Evolutionary conservation across 257 asterid species (phyloP).

Genomic region (Salvia splendens): DNA sequence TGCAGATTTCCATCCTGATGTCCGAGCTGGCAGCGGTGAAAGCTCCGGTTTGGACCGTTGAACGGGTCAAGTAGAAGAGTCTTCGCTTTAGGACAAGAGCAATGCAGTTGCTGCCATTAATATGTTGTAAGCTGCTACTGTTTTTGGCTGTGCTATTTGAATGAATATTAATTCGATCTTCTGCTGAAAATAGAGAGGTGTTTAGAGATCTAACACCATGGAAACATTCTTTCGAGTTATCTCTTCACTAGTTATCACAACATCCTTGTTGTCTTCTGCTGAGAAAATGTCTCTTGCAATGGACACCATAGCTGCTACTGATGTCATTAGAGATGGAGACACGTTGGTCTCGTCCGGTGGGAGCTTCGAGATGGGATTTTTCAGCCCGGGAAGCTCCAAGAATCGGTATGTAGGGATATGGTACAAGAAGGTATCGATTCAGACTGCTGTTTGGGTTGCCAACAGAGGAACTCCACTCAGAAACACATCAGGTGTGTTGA

Average conservation of each 20-base stretch:
- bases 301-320: slow-evolving; percentile 18
- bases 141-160: not conserved
- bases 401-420: slow-evolving; percentile 29
- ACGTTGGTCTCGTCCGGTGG: slow-evolving; percentile 17
- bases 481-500: slow-evolving; percentile 16
- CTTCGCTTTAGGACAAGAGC: not conserved
- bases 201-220: slow-evolving; percentile 22
- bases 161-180: not conserved
- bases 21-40: not conserved
- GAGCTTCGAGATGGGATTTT: slow-evolving; percentile 20
- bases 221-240: not conserved
- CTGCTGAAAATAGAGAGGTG: not conserved
- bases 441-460: slow-evolving; percentile 21
- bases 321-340: slow-evolving; percentile 21
- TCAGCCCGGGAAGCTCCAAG: slow-evolving; percentile 22
- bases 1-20: not conserved
- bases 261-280: not conserved
- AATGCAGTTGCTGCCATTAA: not conserved
- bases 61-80: slow-evolving; percentile 12
- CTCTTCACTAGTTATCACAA: not conserved
- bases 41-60: not conserved
- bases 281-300: not conserved
- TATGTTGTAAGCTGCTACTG: not conserved
- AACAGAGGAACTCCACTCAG: slow-evolving; percentile 24
- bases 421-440: slow-evolving; percentile 13